phyloP scores from a whole-genome alignment of 768 basidiomycete genomes.

The Lentinula sp. region DNA sequence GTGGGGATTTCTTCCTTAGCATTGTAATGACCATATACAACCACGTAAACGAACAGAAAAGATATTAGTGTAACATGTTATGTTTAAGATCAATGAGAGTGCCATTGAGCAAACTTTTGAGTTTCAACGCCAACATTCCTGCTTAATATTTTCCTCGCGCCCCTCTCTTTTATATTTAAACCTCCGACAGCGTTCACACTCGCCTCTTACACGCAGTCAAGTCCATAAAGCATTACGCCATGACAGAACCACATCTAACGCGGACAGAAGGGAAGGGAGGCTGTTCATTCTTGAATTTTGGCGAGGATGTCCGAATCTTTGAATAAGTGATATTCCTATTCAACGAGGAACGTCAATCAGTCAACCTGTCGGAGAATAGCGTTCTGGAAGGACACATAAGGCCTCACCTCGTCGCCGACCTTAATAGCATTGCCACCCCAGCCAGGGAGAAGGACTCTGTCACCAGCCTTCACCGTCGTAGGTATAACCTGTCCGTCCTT shows the following conservation, averaged over 20 bases:
- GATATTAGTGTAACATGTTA: not conserved
- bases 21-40: conserved; percentile 13
- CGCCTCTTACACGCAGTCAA: too few species aligned
- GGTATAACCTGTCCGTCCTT: conserved; percentile 77
- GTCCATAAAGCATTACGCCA: too few species aligned
- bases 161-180: not conserved
- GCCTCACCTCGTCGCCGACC: conserved; percentile 87
- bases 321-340: conserved; percentile 91
- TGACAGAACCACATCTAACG: too few species aligned
- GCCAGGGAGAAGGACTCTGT: conserved; percentile 88
- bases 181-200: too few species aligned
- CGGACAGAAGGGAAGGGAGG: not conserved
- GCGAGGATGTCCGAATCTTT: conserved; percentile 93
- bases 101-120: not conserved
- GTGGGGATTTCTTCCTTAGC: not conserved
- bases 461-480: conserved; percentile 77
- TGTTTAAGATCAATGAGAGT: not conserved
- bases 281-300: conserved; percentile 79
- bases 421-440: conserved; percentile 98
- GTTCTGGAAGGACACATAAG: not conserved
- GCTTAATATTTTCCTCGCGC: not conserved
- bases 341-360: conserved; percentile 1
- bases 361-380: conserved; percentile 1
- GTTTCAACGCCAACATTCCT: not conserved
- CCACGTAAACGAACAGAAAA: conserved; percentile 1